Base-by-base conservation (phyloP, 768 basidiomycete genomes). In the Trametes coccinea region DNA sequence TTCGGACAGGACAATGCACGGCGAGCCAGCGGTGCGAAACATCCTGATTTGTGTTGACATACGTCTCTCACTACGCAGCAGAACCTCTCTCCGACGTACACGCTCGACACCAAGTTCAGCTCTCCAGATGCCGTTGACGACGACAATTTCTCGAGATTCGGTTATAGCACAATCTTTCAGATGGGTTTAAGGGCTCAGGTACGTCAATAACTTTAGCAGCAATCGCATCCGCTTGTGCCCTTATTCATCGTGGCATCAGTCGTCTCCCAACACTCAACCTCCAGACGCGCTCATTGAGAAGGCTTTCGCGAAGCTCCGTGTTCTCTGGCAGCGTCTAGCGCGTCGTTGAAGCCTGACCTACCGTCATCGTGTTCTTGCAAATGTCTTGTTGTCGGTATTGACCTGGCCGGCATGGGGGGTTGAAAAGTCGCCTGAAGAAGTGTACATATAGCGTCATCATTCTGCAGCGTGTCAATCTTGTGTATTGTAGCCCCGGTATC, bases 161-260 rank as follows among this genome's bases (percentile, higher is more conserved):
- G 64, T 2, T 65, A 65, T 33, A 65, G 60, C 56, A 40, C n/a
- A 29, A 22, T 59, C 17, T 65, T 65, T 22, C n/a, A 55, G 46
- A 41, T 55, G 31, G 64, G 64, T 2, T 34, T 64, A 29, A 51
- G 60, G 50, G 55, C 55, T 4, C 48, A 58, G 48, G 64, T 65
- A 30, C 27, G 30, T 33, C 9, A 7, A 16, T 29, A 4, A 7
- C n/a, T 10, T n/a, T 45, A 22, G 41, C 1, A 30, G 11, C 49
- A n/a, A 2, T 14, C 16, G 9, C 22, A 22, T 22, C 22, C 3
- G 29, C 46, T 22, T 22, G 22, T 22, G 22, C 27, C 22, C 13
- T 14, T 11, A 22, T 13, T 49, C 33, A 39, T 14, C 16, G 22
- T 27, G 4, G 17, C 34, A 9, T 5, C 43, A 62, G 61, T 54